Base-by-base conservation (phyloP, 345 rosid species). In the Balakata baccata region DNA sequence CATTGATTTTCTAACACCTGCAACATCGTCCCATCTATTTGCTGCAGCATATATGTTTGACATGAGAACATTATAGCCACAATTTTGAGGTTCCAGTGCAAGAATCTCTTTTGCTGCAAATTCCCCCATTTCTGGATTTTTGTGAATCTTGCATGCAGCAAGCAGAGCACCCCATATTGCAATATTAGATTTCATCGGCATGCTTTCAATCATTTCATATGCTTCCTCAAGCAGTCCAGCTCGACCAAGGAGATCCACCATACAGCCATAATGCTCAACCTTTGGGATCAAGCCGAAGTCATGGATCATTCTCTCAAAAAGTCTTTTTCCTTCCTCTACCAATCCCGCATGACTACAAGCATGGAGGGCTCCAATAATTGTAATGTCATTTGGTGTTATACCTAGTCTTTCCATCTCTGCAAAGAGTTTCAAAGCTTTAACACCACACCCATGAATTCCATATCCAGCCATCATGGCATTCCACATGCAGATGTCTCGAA, bases 161-260 rank as follows among this genome's bases (percentile, higher is more conserved):
- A 80, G 78, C 47, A 88, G 68, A 53, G 86, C 74, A 63, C 87
- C 82, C 92, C 89, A 86, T 23, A 84, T 71, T 12, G 79, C 78
- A 37, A 67, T 9, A 59, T 86, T 83, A 58, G 88, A 84, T 69
- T 61, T 79, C 56, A 82, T 57, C 4, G 86, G 86, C 89, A 86
- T 83, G 71, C 46, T 74, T 29, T 79, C 73, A 39, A 83, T 84
- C 60, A 80, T 46, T 75, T 79, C 78, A 12, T 64, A 65, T 47
- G 89, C 87, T 72, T 85, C 87, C 4, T 86, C 84, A 3, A 88
- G 81, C 71, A 53, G 64, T 64, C 89, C 85, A 20, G 89, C 86
- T 77, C 86, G 82, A 46, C 89, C 87, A 61, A 85, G 84, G 71
- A 88, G 84, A 78, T 85, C 89, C 22, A 86, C 88, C 86, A 86